Percentiles rank a stretch among this genome's conserved stretches.
Conservation (phyloP, 1,284 basidiomycete species). For the Mrakiaceae sp. region DNA sequence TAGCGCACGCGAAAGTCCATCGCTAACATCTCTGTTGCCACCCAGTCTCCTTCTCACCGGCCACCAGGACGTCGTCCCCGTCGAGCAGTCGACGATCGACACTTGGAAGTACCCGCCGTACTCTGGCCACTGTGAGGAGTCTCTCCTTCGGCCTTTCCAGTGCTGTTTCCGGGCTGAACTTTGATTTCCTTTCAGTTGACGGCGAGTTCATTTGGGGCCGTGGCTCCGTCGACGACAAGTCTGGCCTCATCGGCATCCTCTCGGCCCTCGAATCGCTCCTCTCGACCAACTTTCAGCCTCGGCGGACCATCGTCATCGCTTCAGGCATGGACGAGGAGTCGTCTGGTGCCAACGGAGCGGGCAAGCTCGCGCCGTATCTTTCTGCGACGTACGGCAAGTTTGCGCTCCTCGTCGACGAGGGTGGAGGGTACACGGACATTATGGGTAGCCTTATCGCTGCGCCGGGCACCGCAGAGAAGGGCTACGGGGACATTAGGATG, state of each 20-base stretch:
- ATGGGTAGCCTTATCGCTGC: constrained; percentile 39
- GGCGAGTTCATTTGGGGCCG: constrained; percentile 20
- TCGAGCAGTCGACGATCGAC: constrained; percentile 43
- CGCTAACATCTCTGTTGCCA: too few species aligned
- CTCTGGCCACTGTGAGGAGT: constrained; percentile 42
- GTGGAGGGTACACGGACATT: constrained; percentile 20
- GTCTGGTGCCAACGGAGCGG: constrained; percentile 14
- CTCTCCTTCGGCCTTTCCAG: background rate
- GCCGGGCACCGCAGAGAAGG: constrained; percentile 53
- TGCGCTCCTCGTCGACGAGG: constrained; percentile 21
- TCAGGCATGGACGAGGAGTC: constrained; percentile 24
- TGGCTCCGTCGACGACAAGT: constrained; percentile 18
- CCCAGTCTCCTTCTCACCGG: constrained; percentile 44
- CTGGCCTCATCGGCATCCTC: constrained; percentile 12
- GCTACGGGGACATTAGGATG: constrained; percentile 23
- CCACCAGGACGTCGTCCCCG: constrained; percentile 56
- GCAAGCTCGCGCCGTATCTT: constrained; percentile 13
- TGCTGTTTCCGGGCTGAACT: background rate
- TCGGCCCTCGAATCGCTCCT: constrained; percentile 8
- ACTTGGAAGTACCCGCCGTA: constrained; percentile 53
- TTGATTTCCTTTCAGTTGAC: background rate
- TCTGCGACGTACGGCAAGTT: background rate
- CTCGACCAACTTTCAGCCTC: background rate
- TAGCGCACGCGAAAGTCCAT: too few species aligned
- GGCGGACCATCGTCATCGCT: constrained; percentile 21